phyloP scores from a whole-genome alignment of 1,139 yeast species.

The Yamadazyma trypodendri region DNA sequence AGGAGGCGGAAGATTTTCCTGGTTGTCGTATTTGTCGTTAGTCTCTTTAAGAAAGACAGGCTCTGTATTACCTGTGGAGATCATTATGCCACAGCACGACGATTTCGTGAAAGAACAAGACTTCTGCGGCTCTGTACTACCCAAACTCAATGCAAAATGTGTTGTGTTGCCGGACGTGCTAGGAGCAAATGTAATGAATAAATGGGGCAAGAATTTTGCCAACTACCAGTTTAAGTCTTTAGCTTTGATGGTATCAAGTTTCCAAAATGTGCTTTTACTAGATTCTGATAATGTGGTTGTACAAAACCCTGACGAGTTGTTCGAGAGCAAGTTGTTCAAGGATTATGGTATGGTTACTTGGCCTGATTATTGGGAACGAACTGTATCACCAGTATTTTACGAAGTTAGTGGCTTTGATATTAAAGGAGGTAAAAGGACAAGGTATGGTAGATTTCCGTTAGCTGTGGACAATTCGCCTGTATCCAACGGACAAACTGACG shows the following conservation, averaged over 20 bases:
- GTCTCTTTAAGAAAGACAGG: constrained; percentile 35
- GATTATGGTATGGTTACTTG: constrained; percentile 63
- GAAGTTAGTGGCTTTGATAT: constrained; percentile 54
- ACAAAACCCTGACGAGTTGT: constrained; percentile 38
- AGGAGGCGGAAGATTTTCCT: constrained; percentile 40
- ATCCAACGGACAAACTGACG: constrained; percentile 10
- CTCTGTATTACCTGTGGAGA: constrained; percentile 36
- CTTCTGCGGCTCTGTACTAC: constrained; percentile 26
- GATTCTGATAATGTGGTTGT: constrained; percentile 44
- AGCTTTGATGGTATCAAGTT: constrained; percentile 32
- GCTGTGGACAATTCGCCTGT: constrained; percentile 9
- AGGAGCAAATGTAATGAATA: constrained; percentile 33
- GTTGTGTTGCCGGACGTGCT: constrained; percentile 35
- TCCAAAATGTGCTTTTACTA: constrained; percentile 37
- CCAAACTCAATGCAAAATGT: constrained; percentile 28
- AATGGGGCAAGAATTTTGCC: constrained; percentile 28
- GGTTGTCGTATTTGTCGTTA: constrained; percentile 39
- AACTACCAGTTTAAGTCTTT: constrained; percentile 43
- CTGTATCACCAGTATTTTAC: constrained; percentile 66
- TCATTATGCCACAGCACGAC: constrained; percentile 32
- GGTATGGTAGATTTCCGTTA: constrained; percentile 13
- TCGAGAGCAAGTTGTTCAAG: constrained; percentile 52
- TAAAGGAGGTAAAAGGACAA: constrained; percentile 20
- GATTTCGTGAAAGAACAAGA: constrained; percentile 31
- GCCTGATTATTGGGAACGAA: constrained; percentile 83